A percentile compares a stretch with the other conserved stretches of the same genome.
phyloP scores from a whole-genome alignment of 2,329 filamentous ascomycete genomes.

The Fusarium floridanum region DNA sequence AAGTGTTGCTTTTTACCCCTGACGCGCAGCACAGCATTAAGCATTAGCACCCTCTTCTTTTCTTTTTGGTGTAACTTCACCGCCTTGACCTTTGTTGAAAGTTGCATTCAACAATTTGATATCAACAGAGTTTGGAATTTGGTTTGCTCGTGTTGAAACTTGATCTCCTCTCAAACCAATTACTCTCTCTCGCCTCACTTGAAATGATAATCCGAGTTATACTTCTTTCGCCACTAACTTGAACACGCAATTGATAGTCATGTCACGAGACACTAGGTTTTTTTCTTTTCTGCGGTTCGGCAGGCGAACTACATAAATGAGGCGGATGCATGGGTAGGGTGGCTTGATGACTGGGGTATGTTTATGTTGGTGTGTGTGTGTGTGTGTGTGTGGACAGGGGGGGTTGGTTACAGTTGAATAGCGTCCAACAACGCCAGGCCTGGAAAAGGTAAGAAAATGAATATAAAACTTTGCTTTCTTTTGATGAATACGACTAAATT shows the following conservation, averaged over 20 bases:
- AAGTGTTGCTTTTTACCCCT: neutral
- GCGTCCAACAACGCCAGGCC: neutral
- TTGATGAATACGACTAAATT: neutral
- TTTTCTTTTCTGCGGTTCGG: neutral
- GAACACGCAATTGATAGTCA: neutral
- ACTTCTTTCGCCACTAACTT: neutral
- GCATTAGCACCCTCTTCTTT: neutral
- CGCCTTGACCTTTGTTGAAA: neutral
- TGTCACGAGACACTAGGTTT: neutral
- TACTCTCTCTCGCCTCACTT: neutral
- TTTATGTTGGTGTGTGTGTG: neutral
- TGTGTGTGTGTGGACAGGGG: neutral
- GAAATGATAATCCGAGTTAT: neutral
- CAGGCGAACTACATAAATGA: neutral
- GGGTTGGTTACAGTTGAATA: neutral
- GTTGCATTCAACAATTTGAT: neutral
- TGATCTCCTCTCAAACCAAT: neutral
- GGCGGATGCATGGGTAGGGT: neutral
- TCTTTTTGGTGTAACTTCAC: neutral
- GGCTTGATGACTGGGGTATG: neutral
- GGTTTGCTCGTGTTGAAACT: neutral
- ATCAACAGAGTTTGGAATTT: neutral
- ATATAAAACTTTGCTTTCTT: neutral
- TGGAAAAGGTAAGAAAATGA: neutral
- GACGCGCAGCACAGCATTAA: neutral